Evolutionary conservation across 148 eudicot genomes (phyloP).

Genomic region (Cornus controversa): DNA sequence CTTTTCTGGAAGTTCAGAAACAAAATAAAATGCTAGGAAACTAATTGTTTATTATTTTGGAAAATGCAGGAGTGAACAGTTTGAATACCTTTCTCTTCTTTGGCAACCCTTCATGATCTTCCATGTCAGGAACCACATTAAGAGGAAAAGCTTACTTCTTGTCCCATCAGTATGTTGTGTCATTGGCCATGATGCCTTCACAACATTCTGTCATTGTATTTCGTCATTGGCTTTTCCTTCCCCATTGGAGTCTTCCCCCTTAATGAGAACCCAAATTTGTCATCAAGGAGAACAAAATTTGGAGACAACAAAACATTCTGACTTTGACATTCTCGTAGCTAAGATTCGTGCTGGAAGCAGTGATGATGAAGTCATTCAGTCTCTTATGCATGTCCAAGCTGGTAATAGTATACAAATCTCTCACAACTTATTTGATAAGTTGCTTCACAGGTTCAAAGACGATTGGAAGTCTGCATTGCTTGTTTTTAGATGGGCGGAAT

Average conservation of each 20-base stretch:
- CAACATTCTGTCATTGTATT: conserved; percentile 6
- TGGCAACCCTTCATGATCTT: conserved; percentile 16
- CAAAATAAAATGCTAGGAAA: too few relatives aligned
- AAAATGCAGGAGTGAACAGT: conserved; percentile 13
- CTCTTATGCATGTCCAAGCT: conserved; percentile 43
- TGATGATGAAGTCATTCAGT: conserved; percentile 41
- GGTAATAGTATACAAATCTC: conserved; percentile 39
- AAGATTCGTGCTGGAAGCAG: conserved; percentile 38
- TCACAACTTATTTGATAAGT: conserved; percentile 39
- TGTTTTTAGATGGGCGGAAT: conserved; percentile 68
- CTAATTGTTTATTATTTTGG: neutral
- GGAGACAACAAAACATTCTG: conserved; percentile 21
- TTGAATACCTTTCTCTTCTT: neutral
- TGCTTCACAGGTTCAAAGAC: conserved; percentile 60
- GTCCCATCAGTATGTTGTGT: neutral
- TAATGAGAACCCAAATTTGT: conserved; percentile 13
- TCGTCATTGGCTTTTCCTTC: conserved; percentile 10
- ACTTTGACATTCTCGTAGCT: conserved; percentile 33
- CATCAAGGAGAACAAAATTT: conserved; percentile 14
- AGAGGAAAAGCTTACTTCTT: neutral
- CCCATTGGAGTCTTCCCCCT: neutral
- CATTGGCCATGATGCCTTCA: neutral
- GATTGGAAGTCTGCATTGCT: conserved; percentile 88
- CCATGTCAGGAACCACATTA: conserved; percentile 17
- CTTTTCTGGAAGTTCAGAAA: too few relatives aligned